A percentile compares a stretch with the other conserved stretches of the same genome.
phyloP scores from a whole-genome alignment of 305 asterid genomes.

The Fraxinus paxiana region DNA sequence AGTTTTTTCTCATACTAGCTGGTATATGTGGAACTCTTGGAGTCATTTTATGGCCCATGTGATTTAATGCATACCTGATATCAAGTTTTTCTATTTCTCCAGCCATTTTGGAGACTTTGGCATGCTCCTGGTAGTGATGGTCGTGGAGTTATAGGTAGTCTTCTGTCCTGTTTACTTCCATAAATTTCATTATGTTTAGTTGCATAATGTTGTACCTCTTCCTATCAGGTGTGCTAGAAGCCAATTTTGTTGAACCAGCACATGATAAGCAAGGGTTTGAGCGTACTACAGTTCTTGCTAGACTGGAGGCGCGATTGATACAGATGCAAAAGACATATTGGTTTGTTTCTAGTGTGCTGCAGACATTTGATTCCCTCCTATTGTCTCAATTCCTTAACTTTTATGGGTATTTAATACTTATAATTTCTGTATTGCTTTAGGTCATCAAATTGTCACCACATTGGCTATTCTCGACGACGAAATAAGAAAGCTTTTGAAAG shows the following conservation, averaged over 20 bases:
- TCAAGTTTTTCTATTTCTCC: constrained; percentile 27
- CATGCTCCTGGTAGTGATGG: constrained; percentile 97
- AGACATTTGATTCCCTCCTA: not conserved
- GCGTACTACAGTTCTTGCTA: constrained; percentile 84
- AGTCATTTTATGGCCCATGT: not conserved
- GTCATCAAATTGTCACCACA: constrained; percentile 66
- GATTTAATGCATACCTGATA: constrained; percentile 6
- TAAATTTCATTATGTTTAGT: constrained; percentile 24
- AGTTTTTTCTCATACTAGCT: not conserved
- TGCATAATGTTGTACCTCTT: constrained; percentile 21
- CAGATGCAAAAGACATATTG: constrained; percentile 86
- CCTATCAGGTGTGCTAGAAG: constrained; percentile 76
- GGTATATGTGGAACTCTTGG: not conserved
- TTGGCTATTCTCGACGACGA: constrained; percentile 82
- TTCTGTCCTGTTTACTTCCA: constrained; percentile 5
- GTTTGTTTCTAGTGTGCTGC: constrained; percentile 39
- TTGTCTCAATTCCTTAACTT: constrained; percentile 15
- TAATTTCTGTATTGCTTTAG: constrained; percentile 40
- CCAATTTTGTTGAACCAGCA: constrained; percentile 98
- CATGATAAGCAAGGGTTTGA: constrained; percentile 98
- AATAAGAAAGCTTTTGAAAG: constrained; percentile 34
- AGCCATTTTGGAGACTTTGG: constrained; percentile 99
- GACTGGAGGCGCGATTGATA: constrained; percentile 67
- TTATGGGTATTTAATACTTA: constrained; percentile 2
- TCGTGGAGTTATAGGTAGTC: constrained; percentile 96